phyloP scores from a whole-genome alignment of 202 grass and related monocot genomes.

The Cymbopogon flexuosus region DNA sequence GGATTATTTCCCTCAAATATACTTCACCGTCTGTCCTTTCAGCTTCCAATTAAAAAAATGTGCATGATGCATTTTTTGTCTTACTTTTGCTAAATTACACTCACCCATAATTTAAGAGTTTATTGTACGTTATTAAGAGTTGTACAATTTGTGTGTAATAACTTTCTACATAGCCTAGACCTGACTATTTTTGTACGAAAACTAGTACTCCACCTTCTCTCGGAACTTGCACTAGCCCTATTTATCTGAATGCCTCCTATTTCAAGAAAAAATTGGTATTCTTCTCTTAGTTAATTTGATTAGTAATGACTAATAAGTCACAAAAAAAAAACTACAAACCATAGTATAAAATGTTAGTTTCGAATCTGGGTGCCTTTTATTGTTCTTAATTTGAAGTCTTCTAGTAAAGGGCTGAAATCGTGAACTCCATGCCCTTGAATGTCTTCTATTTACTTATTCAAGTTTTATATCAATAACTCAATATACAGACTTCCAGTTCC shows the following conservation, averaged over 20 bases:
- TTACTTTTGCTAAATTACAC: not conserved
- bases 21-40: not conserved
- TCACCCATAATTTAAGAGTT: not conserved
- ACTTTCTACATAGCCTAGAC: not conserved
- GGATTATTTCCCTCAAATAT: not conserved
- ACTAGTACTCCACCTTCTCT: not conserved
- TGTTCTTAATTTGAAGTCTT: not conserved
- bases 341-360: not conserved
- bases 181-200: not conserved
- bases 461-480: not conserved
- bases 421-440: not conserved
- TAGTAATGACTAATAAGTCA: not conserved
- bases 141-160: not conserved
- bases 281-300: not conserved
- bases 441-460: not conserved
- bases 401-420: not conserved
- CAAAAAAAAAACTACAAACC: not conserved
- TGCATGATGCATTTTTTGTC: not conserved
- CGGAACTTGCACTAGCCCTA: not conserved
- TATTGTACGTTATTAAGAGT: not conserved
- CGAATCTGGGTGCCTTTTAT: not conserved
- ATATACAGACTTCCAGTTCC: not conserved
- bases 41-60: not conserved
- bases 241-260: not conserved
- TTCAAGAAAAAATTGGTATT: not conserved